Evolutionary conservation across 2,329 filamentous ascomycete genomes (phyloP), one percentile per base, ranked within the genome.

Genomic region (Colletotrichum gloeosporioides): DNA sequence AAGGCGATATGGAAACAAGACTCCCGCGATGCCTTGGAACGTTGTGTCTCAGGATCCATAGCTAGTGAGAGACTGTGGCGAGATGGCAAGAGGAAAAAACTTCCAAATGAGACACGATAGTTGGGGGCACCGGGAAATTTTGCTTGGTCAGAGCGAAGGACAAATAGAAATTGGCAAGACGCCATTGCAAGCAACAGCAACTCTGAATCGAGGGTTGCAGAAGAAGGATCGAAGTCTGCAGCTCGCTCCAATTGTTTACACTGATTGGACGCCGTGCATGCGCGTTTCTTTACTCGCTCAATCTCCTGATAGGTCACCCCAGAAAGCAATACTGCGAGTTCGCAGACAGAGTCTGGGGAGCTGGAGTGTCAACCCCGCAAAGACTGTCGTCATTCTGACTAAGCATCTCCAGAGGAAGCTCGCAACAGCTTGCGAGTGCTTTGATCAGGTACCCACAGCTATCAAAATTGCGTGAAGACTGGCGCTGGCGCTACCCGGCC

Each of bases 321-420:
- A 53, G 44, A 53, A 53, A 53, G 44, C 44, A 53, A 53, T 6
- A 22, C 6, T 53, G 44, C n/a, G 44, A 53, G 44, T 53, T 53
- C 44, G 64, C 36, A 22, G 44, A 68, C 27, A 22, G 44, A 68
- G 39, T 74, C 71, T 71, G 71, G 71, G 71, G 65, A 66, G 55
- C 31, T 39, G 18, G 25, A 53, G 44, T 18, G 49, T 44, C 44
- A 71, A 77, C 75, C 75, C 75, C 75, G 71, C 75, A 77, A 77
- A 74, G 64, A 59, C 57, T 75, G 75, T 77, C 75, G 75, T 77
- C 75, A 77, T 77, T 63, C 65, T 77, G 71, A 77, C 65, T 77
- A 77, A 77, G 65, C 61, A 25, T 18, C 25, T 7, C 29, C 29
- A 53, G 55, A 69, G 53, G 49, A 53, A 75, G 71, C 71, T 75